Conservation (phyloP, 2,329 filamentous ascomycete species). For the Coniochaeta sp. region DNA sequence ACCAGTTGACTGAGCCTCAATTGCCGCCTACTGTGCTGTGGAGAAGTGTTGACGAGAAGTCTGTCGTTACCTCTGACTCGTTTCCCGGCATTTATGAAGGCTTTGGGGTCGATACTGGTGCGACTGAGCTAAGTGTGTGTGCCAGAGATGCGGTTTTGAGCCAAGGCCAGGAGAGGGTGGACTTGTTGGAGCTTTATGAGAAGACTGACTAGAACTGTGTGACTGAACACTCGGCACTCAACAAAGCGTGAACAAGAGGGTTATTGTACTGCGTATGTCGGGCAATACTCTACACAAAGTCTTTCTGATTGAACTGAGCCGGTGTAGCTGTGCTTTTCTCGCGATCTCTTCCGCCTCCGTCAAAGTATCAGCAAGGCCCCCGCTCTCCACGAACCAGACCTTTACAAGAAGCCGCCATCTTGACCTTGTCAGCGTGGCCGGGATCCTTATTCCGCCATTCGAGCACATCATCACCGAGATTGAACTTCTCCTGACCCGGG, state of each 20-base stretch:
- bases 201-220: neutral
- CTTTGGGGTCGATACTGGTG: neutral
- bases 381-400: neutral
- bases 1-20: neutral
- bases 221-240: neutral
- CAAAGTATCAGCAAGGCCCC: neutral
- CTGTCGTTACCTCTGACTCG: neutral
- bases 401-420: neutral
- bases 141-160: neutral
- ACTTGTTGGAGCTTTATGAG: neutral
- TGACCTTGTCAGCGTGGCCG: neutral
- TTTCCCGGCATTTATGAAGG: neutral
- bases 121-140: neutral
- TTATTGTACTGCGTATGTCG: too few relatives aligned
- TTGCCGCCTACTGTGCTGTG: neutral
- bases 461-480: neutral
- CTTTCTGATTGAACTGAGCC: too few relatives aligned
- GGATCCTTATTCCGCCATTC: neutral
- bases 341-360: neutral
- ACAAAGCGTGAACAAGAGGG: too few relatives aligned
- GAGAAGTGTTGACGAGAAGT: neutral
- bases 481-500: neutral
- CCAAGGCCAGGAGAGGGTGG: neutral
- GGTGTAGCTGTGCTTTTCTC: too few relatives aligned
- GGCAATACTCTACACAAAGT: neutral